Base-by-base conservation (phyloP, 1,284 basidiomycete genomes). In the Leucoagaricus sp. region DNA sequence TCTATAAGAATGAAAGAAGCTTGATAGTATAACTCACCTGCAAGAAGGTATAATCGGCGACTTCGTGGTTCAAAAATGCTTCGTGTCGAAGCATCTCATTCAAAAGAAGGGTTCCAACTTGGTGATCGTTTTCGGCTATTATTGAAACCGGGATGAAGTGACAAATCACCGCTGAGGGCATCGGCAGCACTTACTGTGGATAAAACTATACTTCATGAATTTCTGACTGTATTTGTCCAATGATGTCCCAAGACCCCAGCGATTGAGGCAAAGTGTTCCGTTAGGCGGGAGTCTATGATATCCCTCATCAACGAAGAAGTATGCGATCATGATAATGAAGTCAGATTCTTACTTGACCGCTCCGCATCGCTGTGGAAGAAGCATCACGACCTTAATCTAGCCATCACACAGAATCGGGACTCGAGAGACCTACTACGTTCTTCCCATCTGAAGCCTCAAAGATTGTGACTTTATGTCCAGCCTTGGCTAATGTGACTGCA, bases 261-360 rank as follows among this genome's bases (percentile, higher is more conserved):
- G 68, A 25, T 71, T 62, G 41, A 81, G 61, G 5, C 79, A 61
- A n/a, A 71, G 68, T 3, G 77, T 80, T 75, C 79, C 76, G 53
- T 78, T 75, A 1, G 80, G 78, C 2, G 75, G 71, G 0, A 72
- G 66, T n/a, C 69, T 70, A 33, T 25, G 21, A 48, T 42, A 21
- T n/a, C 19, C 25, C 28, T 33, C 17, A 47, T 54, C 15, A 60
- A 23, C 26, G 25, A 28, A 36, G 17, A 17, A 52, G 55, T 9
- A 23, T 13, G n/a, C 26, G 13, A 23, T 28, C 49, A 13, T 28
- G n/a, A 45, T 13, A 33, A 13, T 7, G 23, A 26, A 15, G 13
- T 36, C 12, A 29, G 6, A n/a, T 25, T 48, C 64, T 61, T 57
- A 75, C 73, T 72, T 66, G 45, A 73, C 55, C 36, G 70, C 70